phyloP scores from a whole-genome alignment of 2,329 filamentous ascomycete species.

The Hypoxylon sp. region DNA sequence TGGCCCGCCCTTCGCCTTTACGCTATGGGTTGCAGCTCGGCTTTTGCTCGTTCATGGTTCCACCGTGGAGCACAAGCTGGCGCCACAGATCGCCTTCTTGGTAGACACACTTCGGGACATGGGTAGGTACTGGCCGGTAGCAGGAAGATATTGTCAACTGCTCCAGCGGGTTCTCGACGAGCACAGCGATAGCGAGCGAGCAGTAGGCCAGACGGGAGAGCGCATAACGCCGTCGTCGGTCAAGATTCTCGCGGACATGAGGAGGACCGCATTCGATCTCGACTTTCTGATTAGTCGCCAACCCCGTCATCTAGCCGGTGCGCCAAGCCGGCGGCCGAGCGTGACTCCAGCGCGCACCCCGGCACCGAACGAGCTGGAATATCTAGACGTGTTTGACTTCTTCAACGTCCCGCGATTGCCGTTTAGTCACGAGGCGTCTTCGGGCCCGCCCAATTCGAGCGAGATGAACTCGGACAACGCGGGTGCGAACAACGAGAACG shows the following conservation, averaged over 20 bases:
- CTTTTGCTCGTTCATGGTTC: constrained; percentile 90
- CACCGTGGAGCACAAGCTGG: constrained; percentile 86
- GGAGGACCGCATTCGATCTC: constrained; percentile 88
- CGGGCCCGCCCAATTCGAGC: constrained; percentile 38
- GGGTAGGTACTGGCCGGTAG: constrained; percentile 87
- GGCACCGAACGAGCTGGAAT: constrained; percentile 86
- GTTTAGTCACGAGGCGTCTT: constrained; percentile 56
- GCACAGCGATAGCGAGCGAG: constrained; percentile 80
- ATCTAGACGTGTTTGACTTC: constrained; percentile 92
- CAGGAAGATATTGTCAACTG: constrained; percentile 82
- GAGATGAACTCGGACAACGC: constrained; percentile 38
- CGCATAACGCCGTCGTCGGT: constrained; percentile 84
- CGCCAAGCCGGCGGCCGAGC: constrained; percentile 62
- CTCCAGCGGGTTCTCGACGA: constrained; percentile 88
- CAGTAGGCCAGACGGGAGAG: constrained; percentile 67
- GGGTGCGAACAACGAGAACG: constrained; percentile 11
- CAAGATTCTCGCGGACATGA: constrained; percentile 90
- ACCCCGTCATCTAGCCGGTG: constrained; percentile 63
- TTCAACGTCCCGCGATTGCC: constrained; percentile 88
- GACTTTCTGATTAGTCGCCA: constrained; percentile 91
- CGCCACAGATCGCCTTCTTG: constrained; percentile 82
- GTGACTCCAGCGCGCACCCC: constrained; percentile 75
- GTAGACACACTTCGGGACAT: constrained; percentile 85
- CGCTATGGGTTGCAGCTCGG: constrained; percentile 90
- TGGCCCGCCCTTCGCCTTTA: constrained; percentile 91